phyloP scores from a whole-genome alignment of 805 yeast genomes.

The Candida wancherniae region DNA sequence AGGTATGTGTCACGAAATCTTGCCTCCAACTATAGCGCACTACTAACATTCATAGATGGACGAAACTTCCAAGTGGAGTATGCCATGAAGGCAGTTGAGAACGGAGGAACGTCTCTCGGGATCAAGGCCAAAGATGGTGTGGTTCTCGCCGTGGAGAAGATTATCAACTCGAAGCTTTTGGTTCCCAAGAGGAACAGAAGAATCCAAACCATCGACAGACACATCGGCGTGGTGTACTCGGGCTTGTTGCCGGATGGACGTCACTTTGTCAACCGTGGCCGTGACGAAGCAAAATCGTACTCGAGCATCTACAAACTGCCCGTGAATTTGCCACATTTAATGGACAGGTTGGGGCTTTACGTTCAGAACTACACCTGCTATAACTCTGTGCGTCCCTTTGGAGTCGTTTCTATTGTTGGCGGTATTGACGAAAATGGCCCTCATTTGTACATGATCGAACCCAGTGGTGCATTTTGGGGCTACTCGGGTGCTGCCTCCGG shows the following conservation, averaged over 20 bases:
- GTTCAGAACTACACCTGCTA: conserved; percentile 95
- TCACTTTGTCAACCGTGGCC: conserved; percentile 83
- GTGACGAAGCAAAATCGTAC: conserved; percentile 84
- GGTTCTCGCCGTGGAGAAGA: conserved; percentile 96
- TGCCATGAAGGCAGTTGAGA: conserved; percentile 96
- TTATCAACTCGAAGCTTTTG: conserved; percentile 77
- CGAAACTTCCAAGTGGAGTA: conserved; percentile 97
- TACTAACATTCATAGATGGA: conserved; percentile 61
- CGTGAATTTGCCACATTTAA: conserved; percentile 74
- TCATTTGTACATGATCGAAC: conserved; percentile 94
- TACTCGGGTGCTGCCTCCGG: conserved; percentile 97
- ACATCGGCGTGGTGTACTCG: conserved; percentile 90
- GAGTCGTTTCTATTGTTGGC: conserved; percentile 86
- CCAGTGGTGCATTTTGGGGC: conserved; percentile 97
- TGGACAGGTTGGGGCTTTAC: conserved; percentile 83
- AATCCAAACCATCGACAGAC: conserved; percentile 90
- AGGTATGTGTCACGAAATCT: conserved; percentile 31
- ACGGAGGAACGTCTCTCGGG: conserved; percentile 93
- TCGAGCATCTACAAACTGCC: conserved; percentile 71
- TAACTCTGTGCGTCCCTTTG: conserved; percentile 97
- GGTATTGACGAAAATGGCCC: conserved; percentile 90
- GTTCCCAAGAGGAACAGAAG: conserved; percentile 87
- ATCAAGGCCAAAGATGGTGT: conserved; percentile 89
- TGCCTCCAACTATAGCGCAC: conserved; percentile 7
- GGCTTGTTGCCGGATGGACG: conserved; percentile 97